These are phyloP conservation scores for Populus simonii DNA, from an alignment of 345 rosid genomes.

Conservation along the genomic window DNA sequence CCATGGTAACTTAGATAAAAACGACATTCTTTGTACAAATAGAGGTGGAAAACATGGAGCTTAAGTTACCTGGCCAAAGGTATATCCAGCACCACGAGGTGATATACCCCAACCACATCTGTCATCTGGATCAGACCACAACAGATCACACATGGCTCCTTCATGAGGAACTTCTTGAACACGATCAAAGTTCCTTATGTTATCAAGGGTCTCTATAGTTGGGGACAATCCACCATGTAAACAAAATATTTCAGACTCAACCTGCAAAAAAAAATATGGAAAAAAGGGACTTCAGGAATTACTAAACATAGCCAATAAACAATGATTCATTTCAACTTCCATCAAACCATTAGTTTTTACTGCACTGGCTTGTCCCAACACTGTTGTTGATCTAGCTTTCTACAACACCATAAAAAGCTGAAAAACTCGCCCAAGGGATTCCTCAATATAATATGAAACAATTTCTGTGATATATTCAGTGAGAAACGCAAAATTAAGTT, in stretches of 20 bases:
- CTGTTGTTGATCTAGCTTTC: neutral
- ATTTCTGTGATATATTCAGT: neutral
- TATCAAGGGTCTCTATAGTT: conserved; percentile 87
- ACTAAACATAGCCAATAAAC: neutral
- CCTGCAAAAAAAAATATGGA: conserved; percentile 42
- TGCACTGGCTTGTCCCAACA: neutral
- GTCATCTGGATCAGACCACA: conserved; percentile 97
- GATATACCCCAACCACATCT: conserved; percentile 97
- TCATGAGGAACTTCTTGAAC: conserved; percentile 98
- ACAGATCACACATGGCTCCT: conserved; percentile 96
- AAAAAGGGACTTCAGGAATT: neutral
- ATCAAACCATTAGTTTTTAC: neutral
- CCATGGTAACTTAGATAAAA: neutral
- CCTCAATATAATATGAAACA: neutral
- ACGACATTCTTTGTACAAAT: neutral
- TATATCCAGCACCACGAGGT: conserved; percentile 95
- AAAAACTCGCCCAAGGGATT: neutral
- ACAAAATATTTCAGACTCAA: conserved; percentile 91
- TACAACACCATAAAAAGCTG: neutral
- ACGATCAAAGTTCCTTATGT: conserved; percentile 85
- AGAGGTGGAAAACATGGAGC: neutral
- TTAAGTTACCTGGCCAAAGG: conserved; percentile 86
- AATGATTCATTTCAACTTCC: neutral
- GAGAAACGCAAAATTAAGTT: neutral
- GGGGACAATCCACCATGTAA: conserved; percentile 93